phyloP scores from a whole-genome alignment of 2,329 filamentous ascomycete genomes.

The Fonsecaea nubica region DNA sequence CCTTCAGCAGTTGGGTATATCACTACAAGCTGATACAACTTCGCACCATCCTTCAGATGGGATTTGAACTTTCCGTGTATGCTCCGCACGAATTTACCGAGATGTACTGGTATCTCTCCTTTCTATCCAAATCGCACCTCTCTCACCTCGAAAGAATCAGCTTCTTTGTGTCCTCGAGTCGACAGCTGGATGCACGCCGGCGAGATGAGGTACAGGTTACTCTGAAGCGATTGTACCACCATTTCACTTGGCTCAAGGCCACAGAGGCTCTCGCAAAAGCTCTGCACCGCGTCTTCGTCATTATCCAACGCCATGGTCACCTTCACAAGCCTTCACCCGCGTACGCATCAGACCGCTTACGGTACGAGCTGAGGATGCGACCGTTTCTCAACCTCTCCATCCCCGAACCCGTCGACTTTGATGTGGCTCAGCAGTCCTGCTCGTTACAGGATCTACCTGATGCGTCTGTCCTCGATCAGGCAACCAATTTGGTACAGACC shows the following conservation, averaged over 20 bases:
- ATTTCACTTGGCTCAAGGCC: conserved; percentile 70
- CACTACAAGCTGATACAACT: conserved; percentile 89
- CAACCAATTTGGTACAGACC: conserved; percentile 48
- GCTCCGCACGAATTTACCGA: conserved; percentile 80
- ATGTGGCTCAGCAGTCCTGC: conserved; percentile 61
- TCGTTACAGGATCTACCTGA: conserved; percentile 54
- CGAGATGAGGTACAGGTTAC: conserved; percentile 40
- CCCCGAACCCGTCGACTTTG: conserved; percentile 70
- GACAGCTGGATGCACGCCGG: conserved; percentile 20
- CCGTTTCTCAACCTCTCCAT: conserved; percentile 74
- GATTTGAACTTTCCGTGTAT: conserved; percentile 93
- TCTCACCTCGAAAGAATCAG: conserved; percentile 77
- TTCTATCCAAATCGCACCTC: conserved; percentile 71
- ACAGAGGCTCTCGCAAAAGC: conserved; percentile 62
- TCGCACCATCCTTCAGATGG: conserved; percentile 85
- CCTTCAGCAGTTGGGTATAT: conserved; percentile 87
- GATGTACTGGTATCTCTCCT: conserved; percentile 91
- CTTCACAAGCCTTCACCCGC: conserved; percentile 54
- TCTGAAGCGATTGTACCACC: conserved; percentile 59
- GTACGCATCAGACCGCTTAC: conserved; percentile 71
- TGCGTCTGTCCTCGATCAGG: conserved; percentile 48
- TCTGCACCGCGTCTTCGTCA: conserved; percentile 67
- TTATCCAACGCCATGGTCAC: conserved; percentile 64
- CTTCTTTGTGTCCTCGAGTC: conserved; percentile 60
- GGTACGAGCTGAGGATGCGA: conserved; percentile 86